Conservation (phyloP, 257 asterid genomes). For the Nicotiana benthamiana region DNA sequence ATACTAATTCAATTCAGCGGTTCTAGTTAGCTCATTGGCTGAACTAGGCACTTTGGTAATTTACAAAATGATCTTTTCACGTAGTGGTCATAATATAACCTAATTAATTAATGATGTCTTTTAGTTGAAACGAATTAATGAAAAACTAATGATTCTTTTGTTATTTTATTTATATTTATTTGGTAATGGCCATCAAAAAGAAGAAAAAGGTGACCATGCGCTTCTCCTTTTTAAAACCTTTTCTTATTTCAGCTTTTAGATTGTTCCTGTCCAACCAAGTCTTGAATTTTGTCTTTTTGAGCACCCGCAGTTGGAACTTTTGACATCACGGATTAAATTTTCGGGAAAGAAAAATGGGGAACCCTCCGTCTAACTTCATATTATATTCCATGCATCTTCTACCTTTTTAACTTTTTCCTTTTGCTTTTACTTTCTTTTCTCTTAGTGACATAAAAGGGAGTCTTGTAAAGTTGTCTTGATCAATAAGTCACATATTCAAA, state of each 20-base stretch:
- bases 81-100: not conserved
- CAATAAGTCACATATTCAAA: no score
- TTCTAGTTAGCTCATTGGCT: not conserved
- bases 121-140: no score
- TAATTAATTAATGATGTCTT: not conserved
- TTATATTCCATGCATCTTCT: not conserved
- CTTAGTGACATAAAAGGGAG: no score
- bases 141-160: not conserved
- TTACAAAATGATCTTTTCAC: not conserved
- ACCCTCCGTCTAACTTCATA: not conserved
- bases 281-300: not conserved
- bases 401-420: not conserved
- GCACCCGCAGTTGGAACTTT: not conserved
- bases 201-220: not conserved
- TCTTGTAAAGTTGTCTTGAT: no score
- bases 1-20: not conserved
- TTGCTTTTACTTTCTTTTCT: no score
- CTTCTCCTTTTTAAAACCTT: not conserved
- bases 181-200: not conserved
- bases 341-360: not conserved
- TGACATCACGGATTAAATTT: not conserved
- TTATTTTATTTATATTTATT: not conserved
- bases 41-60: not conserved
- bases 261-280: not conserved
- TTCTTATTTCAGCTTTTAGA: not conserved